phyloP scores from a whole-genome alignment of 2,329 filamentous ascomycete species.

The Aspergillus floridensis region DNA sequence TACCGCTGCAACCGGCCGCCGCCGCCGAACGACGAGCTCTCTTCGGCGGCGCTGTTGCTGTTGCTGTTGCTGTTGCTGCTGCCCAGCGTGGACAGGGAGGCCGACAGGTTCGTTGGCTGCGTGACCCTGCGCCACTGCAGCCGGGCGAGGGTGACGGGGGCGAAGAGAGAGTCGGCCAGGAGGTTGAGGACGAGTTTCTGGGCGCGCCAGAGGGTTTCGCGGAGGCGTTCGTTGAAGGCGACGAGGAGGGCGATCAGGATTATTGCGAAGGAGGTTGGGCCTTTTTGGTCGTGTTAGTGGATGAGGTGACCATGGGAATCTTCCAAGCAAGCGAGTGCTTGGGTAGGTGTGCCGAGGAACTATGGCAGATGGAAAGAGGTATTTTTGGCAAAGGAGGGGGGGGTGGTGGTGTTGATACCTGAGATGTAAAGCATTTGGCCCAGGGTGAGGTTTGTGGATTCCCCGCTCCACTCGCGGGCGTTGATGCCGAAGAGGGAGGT shows the following conservation, averaged over 20 bases:
- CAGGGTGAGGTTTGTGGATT: constrained; percentile 38
- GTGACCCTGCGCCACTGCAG: constrained; percentile 7
- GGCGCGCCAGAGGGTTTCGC: constrained; percentile 23
- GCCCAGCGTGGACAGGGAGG: neutral
- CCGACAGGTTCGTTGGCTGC: neutral
- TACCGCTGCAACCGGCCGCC: constrained; percentile 27
- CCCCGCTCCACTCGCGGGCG: constrained; percentile 58
- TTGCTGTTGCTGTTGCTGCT: neutral
- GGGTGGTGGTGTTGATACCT: constrained; percentile 19
- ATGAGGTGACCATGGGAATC: too few species aligned
- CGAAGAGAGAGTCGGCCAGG: constrained; percentile 22
- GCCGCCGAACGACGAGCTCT: neutral
- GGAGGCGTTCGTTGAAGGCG: constrained; percentile 50
- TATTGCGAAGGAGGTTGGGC: constrained; percentile 50
- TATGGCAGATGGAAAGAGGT: neutral
- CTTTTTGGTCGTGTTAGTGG: constrained; percentile 3
- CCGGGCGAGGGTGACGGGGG: constrained; percentile 13
- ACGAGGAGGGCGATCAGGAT: constrained; percentile 53
- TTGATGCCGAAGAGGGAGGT: constrained; percentile 66
- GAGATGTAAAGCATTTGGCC: constrained; percentile 28
- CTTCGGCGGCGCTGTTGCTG: neutral
- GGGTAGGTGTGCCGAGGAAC: neutral
- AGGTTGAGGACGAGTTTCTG: constrained; percentile 25
- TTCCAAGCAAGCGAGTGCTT: too few species aligned
- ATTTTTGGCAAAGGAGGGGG: too few species aligned